Conservation (phyloP, 306 rosid genomes). For the Myrica gale region DNA sequence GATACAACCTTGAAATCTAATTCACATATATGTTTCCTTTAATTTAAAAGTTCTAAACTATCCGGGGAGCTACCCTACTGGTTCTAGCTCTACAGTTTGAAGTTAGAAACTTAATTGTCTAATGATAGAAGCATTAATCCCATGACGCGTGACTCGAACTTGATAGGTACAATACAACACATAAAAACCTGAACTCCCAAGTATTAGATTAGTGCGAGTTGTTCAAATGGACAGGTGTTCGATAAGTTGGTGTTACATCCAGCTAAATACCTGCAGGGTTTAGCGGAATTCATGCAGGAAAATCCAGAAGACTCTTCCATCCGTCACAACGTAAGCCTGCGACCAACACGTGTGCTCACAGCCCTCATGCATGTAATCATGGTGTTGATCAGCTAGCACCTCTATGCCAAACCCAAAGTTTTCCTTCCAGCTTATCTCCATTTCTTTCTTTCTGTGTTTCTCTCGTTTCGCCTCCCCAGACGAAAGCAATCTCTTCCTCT, state of each 20-base stretch:
- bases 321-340: conserved; percentile 37
- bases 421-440: conserved; percentile 3
- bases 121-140: no score
- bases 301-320: conserved; percentile 43
- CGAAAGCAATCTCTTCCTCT: not conserved
- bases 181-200: no score
- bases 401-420: not conserved
- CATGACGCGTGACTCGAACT: no score
- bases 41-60: no score
- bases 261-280: not conserved
- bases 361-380: conserved; percentile 25
- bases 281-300: conserved; percentile 31
- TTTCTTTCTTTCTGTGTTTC: not conserved
- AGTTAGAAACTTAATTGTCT: no score
- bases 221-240: conserved; percentile 16
- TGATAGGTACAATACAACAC: no score
- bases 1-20: no score
- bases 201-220: not conserved
- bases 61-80: no score
- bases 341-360: conserved; percentile 46
- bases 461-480: not conserved
- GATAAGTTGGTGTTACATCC: conserved; percentile 1
- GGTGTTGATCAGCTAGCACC: not conserved
- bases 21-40: no score
- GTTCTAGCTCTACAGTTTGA: no score